phyloP scores from a whole-genome alignment of 177 flowering plant genomes.

The Vitis hybrid region DNA sequence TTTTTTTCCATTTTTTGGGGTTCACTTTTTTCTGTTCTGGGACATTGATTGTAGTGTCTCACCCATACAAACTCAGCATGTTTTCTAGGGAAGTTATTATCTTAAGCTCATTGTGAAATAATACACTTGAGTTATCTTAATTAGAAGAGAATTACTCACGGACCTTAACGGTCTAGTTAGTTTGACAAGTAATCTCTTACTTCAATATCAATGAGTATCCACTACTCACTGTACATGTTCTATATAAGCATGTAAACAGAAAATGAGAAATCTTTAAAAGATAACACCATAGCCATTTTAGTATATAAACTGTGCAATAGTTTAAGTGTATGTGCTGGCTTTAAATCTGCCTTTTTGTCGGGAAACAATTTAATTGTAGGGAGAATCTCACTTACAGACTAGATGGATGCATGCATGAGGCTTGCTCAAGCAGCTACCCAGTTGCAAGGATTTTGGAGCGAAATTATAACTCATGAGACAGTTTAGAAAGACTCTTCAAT shows the following conservation, averaged over 20 bases:
- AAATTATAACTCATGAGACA: too few species aligned
- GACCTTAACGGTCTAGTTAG: neutral
- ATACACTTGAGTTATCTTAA: neutral
- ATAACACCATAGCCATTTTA: neutral
- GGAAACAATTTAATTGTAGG: too few species aligned
- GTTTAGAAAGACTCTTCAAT: too few species aligned
- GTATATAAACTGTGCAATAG: too few species aligned
- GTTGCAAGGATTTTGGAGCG: too few species aligned
- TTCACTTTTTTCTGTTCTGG: neutral
- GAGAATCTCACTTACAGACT: too few species aligned
- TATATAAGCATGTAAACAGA: neutral
- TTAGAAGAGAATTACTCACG: neutral
- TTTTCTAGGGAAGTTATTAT: neutral
- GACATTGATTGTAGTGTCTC: neutral
- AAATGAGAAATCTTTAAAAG: neutral
- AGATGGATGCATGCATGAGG: too few species aligned
- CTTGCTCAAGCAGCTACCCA: too few species aligned
- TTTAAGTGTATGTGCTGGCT: too few species aligned
- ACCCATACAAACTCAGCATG: neutral
- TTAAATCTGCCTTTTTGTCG: too few species aligned
- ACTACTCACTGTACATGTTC: too few species aligned
- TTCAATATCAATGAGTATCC: too few species aligned
- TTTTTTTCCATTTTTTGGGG: neutral
- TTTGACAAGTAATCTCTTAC: neutral
- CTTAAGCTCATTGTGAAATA: neutral